Percentiles rank a stretch among this genome's conserved stretches.
Conservation (phyloP, 2,329 filamentous ascomycete genomes). For the Botrytis hyacinthi region DNA sequence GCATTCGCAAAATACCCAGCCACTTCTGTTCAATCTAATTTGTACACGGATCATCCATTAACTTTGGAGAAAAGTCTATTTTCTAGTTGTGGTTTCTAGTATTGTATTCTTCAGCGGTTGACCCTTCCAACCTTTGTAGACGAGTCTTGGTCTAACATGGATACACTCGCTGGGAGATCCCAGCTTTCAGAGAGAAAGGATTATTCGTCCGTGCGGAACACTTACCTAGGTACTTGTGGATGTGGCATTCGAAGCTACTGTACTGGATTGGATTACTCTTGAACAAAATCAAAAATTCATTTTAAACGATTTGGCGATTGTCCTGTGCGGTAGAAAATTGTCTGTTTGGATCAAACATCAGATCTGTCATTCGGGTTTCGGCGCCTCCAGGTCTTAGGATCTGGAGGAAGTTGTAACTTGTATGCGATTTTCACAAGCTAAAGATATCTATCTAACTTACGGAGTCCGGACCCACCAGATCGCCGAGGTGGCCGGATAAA, state of each 20-base stretch:
- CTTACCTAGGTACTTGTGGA: not conserved
- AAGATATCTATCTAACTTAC: not conserved
- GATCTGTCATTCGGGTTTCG: not conserved
- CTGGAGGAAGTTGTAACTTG: not conserved
- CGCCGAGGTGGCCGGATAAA: constrained; percentile 2
- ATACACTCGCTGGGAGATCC: not conserved
- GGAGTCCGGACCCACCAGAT: not conserved
- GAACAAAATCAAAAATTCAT: too few relatives aligned
- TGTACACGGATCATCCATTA: not conserved
- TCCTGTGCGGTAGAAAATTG: not conserved
- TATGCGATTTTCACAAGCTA: not conserved
- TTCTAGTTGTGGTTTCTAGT: not conserved
- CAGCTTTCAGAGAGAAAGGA: not conserved
- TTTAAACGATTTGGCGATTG: not conserved
- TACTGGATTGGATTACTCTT: not conserved
- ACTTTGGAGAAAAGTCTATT: not conserved
- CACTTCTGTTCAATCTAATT: not conserved
- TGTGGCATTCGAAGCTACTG: not conserved
- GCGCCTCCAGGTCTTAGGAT: too few relatives aligned
- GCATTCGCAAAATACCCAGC: not conserved
- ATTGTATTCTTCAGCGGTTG: not conserved
- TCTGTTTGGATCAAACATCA: not conserved
- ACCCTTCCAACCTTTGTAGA: not conserved
- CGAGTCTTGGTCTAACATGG: not conserved
- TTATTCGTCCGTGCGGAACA: not conserved